phyloP scores from a whole-genome alignment of 495 filamentous ascomycete species.

The Neurospora sp. region DNA sequence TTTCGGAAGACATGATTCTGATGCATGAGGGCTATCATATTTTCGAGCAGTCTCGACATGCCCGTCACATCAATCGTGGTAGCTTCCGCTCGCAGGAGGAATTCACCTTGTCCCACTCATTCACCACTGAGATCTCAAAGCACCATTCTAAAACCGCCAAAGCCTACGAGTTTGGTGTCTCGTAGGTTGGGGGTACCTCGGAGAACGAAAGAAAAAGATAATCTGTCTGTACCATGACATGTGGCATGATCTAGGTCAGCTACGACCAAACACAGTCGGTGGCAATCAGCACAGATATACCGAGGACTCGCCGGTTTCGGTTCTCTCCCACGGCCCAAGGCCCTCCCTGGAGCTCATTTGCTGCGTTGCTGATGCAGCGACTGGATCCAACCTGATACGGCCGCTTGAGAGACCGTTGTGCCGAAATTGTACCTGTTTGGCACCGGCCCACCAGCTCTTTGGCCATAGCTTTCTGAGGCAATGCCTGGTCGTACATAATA shows the following conservation, averaged over 20 bases:
- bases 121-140: background rate
- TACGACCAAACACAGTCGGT: background rate
- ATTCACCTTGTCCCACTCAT: background rate
- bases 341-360: background rate
- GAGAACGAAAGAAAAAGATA: background rate
- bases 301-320: background rate
- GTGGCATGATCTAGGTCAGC: constrained; percentile 16
- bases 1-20: background rate
- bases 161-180: background rate
- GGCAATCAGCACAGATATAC: background rate
- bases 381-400: background rate
- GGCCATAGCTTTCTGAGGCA: background rate
- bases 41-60: background rate
- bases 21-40: background rate
- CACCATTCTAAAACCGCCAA: background rate
- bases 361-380: background rate
- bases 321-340: background rate
- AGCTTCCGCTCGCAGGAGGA: background rate
- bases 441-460: background rate
- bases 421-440: background rate
- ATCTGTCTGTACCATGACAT: constrained; percentile 9
- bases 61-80: background rate
- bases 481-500: background rate
- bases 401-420: background rate
- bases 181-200: background rate